Evolutionary conservation across 2,329 filamentous ascomycete genomes (phyloP), one percentile per base, ranked within the genome.

Genomic region (Colletotrichum chrysophilum): DNA sequence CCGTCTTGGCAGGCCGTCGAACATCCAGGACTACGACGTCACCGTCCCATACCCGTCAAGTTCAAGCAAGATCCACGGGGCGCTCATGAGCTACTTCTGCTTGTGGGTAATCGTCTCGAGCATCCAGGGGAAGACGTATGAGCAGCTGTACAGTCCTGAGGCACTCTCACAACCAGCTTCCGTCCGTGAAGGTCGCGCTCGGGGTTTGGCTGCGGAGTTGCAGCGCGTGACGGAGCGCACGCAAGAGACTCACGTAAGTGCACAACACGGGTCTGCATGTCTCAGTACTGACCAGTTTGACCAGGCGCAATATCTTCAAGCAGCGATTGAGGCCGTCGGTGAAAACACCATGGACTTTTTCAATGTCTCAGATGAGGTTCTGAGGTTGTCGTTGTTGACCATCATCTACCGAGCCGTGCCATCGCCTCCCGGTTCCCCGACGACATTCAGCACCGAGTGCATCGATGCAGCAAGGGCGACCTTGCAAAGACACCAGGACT

Each of bases 1-100:
- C 4, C 87, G 89, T 4, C 82, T 92, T 5, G 91, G 91, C 0
- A 86, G 85, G 18, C 84, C 89, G 0, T 88, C 90, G 1, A 86
- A 86, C 6, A 86, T 92, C 4, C 90, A 89, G 58, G 89, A 91
- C 78, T 91, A 88, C 81, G 91, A 92, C 75, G 89, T 92, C 71
- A 89, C 82, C 18, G 81, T 84, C 7, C 86, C 82, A 52, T 81
- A 78, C 78, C 80, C 78, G 77, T 81, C n/a, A 76, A 81, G 32
- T 86, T 84, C 74, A 5, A 78, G 79, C 13, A 81, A 87, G 13
- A 78, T 81, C 7, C 79, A 79, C 16, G 79, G 77, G 1, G 77
- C 80, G 3, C 56, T 82, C 13, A 75, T 79, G 7, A 81, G 82
- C 26, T 84, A 85, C 10, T 88, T 89, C 74, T 80, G 83, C 13